Evolutionary conservation across 2,329 filamentous ascomycete genomes (phyloP), one percentile per base, ranked within the genome.

Genomic region (Verticillium zaregamsianum): DNA sequence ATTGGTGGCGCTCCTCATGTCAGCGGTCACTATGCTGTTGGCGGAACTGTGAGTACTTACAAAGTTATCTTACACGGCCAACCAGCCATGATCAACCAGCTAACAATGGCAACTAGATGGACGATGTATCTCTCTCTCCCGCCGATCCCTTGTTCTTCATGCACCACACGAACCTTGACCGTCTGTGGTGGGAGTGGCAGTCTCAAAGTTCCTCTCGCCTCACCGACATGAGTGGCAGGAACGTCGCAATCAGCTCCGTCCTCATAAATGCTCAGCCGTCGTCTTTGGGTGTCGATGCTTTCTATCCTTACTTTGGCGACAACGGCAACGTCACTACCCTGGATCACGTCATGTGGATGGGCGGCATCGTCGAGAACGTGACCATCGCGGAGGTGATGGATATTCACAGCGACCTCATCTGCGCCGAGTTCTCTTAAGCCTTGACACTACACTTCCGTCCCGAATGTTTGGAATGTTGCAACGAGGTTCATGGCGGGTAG

Each of bases 351-450:
- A 31, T 62, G 40, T 62, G 55, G 61, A 58, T 60, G 40, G 59
- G 59, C n/a, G 61, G 40, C 28, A 49, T 33, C 5, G 61, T 55
- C 9, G 58, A 61, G 55, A 62, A 62, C 40, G 57, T 62, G 14
- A 62, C 61, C 11, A 62, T 62, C 15, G 61, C 32, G 2, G 61
- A 62, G 28, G 61, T 62, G 8, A 61, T 62, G 59, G 61, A 62
- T 20, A 37, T 62, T n/a, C 57, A 61, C 35, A 62, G 61, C 49
- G 58, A 60, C 32, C 39, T 49, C 15, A 61, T 62, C 23, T 62
- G 61, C 45, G 49, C 49, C 25, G 49, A 23, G 12, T 54, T 54
- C 20, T 17, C 20, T 23, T 54, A 25, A 28, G 12, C 49, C 9
- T 14, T 14, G 12, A 25, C 45, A 11, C n/a, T 5, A 23, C 23